Evolutionary conservation across 495 filamentous ascomycete species (phyloP), one percentile per base, ranked within the genome.

Genomic region (Podospora pseudopauciseta): DNA sequence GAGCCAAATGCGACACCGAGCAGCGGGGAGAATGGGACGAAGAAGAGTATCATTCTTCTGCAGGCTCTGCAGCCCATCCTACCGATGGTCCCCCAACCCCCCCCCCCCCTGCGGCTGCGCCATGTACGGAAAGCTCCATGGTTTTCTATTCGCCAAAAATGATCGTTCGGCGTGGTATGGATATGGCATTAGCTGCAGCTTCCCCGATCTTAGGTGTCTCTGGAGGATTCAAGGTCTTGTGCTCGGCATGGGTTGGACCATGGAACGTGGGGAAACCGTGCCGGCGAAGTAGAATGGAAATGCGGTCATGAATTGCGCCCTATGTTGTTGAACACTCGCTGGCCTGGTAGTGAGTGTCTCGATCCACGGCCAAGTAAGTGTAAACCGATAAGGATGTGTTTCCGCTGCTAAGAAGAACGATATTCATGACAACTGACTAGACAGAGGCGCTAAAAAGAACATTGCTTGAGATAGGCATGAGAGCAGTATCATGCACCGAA

Each of bases 201-300:
- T 44, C 61, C 61, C 34, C 61, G 61, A 63, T 63, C 61, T 63
- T 63, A 32, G 61, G 61, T 63, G 27, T 49, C 61, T 28, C 18
- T 26, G 18, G 20, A 58, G 61, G 61, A 63, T 63, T 49, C 61
- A 63, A 49, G 32, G 30, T 63, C 27, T 26, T 28, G 61, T 49
- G 28, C 61, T 63, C 61, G 32, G 61, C 32, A 63, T 11, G 18
- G 18, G 28, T n/a, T 28, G 28, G 32, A 49, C 34, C 34, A 63
- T 63, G 61, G 61, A 34, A 63, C 61, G 26, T 27, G 56, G 26
- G 39, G 18, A 49, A 49, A 11, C 39, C 39, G 15, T 49, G 39
- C 39, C 39, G 39, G 39, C 13, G 39, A 49, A 11, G 39, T 49
- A 7, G 7, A 5, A 7, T 32, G 30, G 20, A 49, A 49, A 49